Conservation (phyloP, 345 rosid genomes). For the Erysimum cheiranthoides region DNA sequence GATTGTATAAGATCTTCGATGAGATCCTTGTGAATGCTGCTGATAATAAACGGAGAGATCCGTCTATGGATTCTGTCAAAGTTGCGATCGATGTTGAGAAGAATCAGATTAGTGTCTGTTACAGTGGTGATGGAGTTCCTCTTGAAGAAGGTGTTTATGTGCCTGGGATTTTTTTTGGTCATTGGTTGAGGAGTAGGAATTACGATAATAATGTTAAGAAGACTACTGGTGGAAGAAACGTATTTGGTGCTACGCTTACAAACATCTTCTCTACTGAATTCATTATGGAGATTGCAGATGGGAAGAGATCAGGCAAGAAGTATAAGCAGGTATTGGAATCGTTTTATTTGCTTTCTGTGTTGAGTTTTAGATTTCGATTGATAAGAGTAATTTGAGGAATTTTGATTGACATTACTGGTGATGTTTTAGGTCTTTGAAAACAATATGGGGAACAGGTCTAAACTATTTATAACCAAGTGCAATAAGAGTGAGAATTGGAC, state of each 20-base stretch:
- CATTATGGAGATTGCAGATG: slow-evolving; percentile 90
- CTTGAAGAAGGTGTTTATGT: slow-evolving; percentile 91
- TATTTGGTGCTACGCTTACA: slow-evolving; percentile 93
- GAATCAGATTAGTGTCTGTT: slow-evolving; percentile 76
- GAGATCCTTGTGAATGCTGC: slow-evolving; percentile 97
- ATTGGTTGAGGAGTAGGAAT: slow-evolving; percentile 90
- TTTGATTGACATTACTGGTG: neutral
- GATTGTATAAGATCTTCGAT: slow-evolving; percentile 95
- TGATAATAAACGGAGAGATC: slow-evolving; percentile 93
- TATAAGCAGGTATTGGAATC: slow-evolving; percentile 74
- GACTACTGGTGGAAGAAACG: slow-evolving; percentile 98
- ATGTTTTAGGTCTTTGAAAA: slow-evolving; percentile 70
- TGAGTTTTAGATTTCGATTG: neutral
- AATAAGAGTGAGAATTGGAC: slow-evolving; percentile 87
- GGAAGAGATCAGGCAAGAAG: slow-evolving; percentile 63
- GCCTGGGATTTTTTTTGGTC: slow-evolving; percentile 53
- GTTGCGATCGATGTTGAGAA: slow-evolving; percentile 77
- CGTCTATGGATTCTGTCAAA: slow-evolving; percentile 73
- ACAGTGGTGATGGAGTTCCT: slow-evolving; percentile 79
- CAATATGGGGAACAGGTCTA: slow-evolving; percentile 90
- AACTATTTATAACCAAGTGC: slow-evolving; percentile 73
- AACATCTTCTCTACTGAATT: slow-evolving; percentile 92
- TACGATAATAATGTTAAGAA: slow-evolving; percentile 83
- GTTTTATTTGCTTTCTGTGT: neutral
- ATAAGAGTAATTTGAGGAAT: neutral